Base-by-base conservation (phyloP, 164 flowering plant genomes). In the Echeveria elegans region DNA sequence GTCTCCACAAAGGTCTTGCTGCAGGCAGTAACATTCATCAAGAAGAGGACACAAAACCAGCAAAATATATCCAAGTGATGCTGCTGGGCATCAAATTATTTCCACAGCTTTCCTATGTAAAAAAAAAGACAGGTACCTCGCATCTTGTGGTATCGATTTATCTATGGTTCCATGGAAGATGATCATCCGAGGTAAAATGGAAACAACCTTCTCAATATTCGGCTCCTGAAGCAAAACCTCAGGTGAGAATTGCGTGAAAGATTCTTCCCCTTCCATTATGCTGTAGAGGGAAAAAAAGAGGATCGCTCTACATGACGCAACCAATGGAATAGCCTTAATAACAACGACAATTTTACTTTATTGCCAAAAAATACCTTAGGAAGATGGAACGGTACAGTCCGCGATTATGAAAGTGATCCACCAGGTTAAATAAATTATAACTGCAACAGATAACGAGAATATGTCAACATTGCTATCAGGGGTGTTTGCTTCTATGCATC, bases 91-190 rank as follows among this genome's bases (percentile, higher is more conserved):
- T 5, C 16, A 11, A 9, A 34, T 9, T n/a, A 30, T 8, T 58
- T 18, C 24, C 5, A 18, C 11, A 19, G 7, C 26, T 24, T 30
- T 29, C 7, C 26, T 76, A 86, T 69, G 96, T 95, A 64, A 90
- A 74, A 28, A 3, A 53, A 29, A 24, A 9, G 30, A 53, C 47
- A 0, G 30, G 60, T 37, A 66, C 98, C 98, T 94, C 77, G 91
- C 76, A 68, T 83, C 86, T 29, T 87, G 78, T 38, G 99, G 97
- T 72, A 94, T 91, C 24, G 99, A 91, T 74, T 75, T 71, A 79
- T 94, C 97, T 34, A 73, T 76, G 66, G 89, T 86, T 70, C 99
- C 97, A 75, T 94, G 99, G 69, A 87, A 82, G 75, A 94, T 97
- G 47, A 80, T 72, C 53, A 87, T 77, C 24, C 45, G 66, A 63